Percentiles rank a stretch among this genome's conserved stretches.
phyloP scores from a whole-genome alignment of 495 filamentous ascomycete species.

The Aspergillus mulundensis region DNA sequence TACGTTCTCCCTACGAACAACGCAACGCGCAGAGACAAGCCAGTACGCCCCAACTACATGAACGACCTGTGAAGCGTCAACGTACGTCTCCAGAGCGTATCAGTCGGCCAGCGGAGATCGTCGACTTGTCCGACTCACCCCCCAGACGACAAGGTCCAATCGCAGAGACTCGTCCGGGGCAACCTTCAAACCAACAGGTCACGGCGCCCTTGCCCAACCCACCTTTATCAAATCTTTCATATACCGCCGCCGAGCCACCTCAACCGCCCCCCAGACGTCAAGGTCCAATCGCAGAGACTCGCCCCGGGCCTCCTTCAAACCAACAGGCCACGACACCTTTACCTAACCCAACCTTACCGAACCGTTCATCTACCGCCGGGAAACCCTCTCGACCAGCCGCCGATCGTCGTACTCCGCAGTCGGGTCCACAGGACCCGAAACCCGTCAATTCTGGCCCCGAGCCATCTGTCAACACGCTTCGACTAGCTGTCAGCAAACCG shows the following conservation, averaged over 20 bases:
- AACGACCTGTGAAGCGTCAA: slow-evolving; percentile 47
- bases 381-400: neutral
- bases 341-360: neutral
- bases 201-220: neutral
- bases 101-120: neutral
- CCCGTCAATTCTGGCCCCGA: neutral
- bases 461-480: slow-evolving; percentile 24
- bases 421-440: neutral
- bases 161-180: neutral
- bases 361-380: neutral
- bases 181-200: no score
- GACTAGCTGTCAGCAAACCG: slow-evolving; percentile 34
- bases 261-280: neutral
- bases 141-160: neutral
- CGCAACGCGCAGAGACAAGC: slow-evolving; percentile 20
- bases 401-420: neutral
- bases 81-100: slow-evolving; percentile 22
- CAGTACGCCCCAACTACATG: slow-evolving; percentile 23
- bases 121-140: slow-evolving; percentile 8
- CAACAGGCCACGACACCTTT: no score
- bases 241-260: neutral
- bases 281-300: neutral
- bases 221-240: neutral
- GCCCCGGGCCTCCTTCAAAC: neutral
- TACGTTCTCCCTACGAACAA: slow-evolving; percentile 48